These are phyloP conservation scores for Tetraselmis chui DNA, from an alignment of 139 green algal species.

Conservation along the genomic window DNA sequence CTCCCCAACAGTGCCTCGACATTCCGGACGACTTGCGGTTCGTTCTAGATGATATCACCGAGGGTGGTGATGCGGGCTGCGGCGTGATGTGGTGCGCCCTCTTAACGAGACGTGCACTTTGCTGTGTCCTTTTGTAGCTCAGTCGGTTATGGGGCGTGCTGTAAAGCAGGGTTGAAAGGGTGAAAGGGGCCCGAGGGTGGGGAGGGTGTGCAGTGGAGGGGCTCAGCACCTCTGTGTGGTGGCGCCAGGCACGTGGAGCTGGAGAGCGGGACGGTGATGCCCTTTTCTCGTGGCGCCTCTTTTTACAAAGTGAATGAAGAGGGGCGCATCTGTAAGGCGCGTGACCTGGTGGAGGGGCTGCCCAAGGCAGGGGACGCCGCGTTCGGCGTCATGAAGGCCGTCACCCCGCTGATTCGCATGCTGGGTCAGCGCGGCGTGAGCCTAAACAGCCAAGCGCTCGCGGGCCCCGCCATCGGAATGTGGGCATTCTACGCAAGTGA, in stretches of 20 bases:
- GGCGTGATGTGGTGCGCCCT: conserved; percentile 63
- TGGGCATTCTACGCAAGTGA: conserved; percentile 58
- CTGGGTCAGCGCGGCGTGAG: conserved; percentile 48
- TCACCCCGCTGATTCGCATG: conserved; percentile 31
- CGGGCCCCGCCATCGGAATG: conserved; percentile 30
- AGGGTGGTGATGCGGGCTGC: conserved; percentile 31
- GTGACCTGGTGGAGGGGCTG: conserved; percentile 68
- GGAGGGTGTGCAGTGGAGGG: too few relatives aligned
- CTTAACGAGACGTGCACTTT: too few relatives aligned
- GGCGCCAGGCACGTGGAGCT: conserved; percentile 73
- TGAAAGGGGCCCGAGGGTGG: too few relatives aligned
- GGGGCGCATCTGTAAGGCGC: conserved; percentile 50
- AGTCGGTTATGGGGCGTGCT: too few relatives aligned
- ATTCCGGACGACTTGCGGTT: conserved; percentile 64
- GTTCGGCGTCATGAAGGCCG: conserved; percentile 39
- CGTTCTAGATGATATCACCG: conserved; percentile 65
- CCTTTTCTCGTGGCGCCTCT: conserved; percentile 65
- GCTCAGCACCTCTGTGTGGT: too few relatives aligned
- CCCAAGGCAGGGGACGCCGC: conserved; percentile 60
- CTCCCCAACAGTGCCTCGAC: neutral
- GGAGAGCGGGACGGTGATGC: conserved; percentile 50
- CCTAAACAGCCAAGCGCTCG: conserved; percentile 46
- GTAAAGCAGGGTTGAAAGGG: too few relatives aligned
- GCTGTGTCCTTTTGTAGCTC: too few relatives aligned
- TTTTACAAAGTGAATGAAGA: conserved; percentile 51